Evolutionary conservation across 2,329 filamentous ascomycete genomes (phyloP).

Genomic region (Xylariaceae sp.): DNA sequence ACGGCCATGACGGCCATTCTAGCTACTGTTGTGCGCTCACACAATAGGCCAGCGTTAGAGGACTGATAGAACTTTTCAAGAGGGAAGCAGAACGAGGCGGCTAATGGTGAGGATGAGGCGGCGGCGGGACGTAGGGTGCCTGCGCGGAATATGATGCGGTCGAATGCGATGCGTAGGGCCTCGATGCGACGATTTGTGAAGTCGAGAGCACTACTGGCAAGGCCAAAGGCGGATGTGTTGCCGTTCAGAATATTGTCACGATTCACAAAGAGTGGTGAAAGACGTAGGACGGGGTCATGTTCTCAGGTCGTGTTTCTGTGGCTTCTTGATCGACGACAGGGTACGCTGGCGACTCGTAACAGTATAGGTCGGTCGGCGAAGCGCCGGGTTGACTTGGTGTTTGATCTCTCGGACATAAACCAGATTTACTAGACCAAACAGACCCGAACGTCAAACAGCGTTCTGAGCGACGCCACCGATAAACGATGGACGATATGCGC

Average conservation of each 20-base stretch:
- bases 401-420: conserved; percentile 16
- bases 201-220: conserved; percentile 19
- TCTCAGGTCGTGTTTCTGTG: conserved; percentile 29
- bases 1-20: conserved; percentile 47
- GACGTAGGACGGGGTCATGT: conserved; percentile 20
- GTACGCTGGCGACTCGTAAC: conserved; percentile 16
- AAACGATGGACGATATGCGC: no score
- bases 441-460: no score
- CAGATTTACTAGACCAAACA: no score
- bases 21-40: conserved; percentile 26
- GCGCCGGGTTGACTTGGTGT: conserved; percentile 14
- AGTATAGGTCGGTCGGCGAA: conserved; percentile 5
- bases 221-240: conserved; percentile 27
- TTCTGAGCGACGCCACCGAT: conserved; percentile 6
- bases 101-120: background rate
- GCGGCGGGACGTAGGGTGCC: background rate
- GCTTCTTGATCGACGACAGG: conserved; percentile 34
- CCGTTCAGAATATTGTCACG: conserved; percentile 30
- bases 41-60: conserved; percentile 31
- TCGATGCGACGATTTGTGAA: conserved; percentile 4
- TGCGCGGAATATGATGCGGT: no score
- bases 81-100: conserved; percentile 8
- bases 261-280: conserved; percentile 14
- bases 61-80: conserved; percentile 8
- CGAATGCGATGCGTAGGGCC: background rate